Evolutionary conservation across 345 rosid species (phyloP).

Genomic region (Eucalyptus melliodora): DNA sequence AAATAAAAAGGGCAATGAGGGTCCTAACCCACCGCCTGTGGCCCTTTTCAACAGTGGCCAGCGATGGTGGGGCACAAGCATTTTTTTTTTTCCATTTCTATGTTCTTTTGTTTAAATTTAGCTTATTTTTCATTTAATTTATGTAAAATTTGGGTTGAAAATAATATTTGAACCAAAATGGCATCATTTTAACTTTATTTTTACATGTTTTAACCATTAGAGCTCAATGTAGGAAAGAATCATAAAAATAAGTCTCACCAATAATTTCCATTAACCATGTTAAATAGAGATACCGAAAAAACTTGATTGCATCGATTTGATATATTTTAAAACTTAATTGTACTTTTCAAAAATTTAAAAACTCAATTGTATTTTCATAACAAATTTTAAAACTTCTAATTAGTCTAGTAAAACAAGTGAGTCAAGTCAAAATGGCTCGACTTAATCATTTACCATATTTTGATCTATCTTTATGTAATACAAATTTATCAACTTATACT

Average conservation of each 20-base stretch:
- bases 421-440: background rate
- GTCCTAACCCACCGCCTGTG: background rate
- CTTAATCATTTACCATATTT: too few species aligned
- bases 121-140: background rate
- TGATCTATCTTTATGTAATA: too few species aligned
- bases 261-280: too few species aligned
- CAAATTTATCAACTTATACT: too few species aligned
- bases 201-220: too few species aligned
- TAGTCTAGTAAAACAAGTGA: too few species aligned
- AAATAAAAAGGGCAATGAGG: background rate
- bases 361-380: rapidly evolving
- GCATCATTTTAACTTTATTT: background rate
- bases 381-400: rapidly evolving
- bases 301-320: background rate
- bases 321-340: background rate
- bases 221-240: background rate
- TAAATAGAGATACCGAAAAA: rapidly evolving
- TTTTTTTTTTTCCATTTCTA: background rate
- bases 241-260: background rate
- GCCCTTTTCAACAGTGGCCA: background rate
- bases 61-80: background rate
- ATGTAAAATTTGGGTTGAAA: background rate
- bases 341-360: background rate
- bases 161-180: background rate
- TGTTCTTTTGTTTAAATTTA: background rate